phyloP scores from a whole-genome alignment of 345 rosid genomes.

The Erodium maritimum region DNA sequence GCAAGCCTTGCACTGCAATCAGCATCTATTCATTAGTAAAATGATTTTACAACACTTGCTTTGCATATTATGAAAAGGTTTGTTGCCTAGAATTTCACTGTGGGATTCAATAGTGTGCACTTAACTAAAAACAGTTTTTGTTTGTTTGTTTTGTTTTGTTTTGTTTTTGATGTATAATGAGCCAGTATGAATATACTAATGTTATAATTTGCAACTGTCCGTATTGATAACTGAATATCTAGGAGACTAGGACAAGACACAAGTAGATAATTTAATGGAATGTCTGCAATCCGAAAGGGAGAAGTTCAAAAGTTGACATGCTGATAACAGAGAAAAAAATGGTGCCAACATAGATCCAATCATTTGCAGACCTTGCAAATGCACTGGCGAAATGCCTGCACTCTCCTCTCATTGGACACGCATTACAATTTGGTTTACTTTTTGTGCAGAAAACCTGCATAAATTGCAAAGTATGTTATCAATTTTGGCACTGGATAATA shows the following conservation, averaged over 20 bases:
- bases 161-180: too few species aligned
- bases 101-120: too few species aligned
- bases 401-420: conserved; percentile 97
- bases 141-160: too few species aligned
- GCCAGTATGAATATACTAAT: too few species aligned
- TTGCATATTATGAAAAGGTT: neutral
- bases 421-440: conserved; percentile 87
- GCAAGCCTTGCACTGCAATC: conserved; percentile 75
- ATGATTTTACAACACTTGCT: neutral
- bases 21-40: conserved; percentile 9
- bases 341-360: neutral
- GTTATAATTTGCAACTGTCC: neutral
- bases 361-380: conserved; percentile 62
- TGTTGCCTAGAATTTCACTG: neutral
- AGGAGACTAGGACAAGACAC: neutral
- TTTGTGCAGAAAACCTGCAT: conserved; percentile 96
- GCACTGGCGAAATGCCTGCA: conserved; percentile 99
- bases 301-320: neutral
- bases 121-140: too few species aligned
- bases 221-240: too few species aligned
- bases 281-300: too few species aligned
- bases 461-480: conserved; percentile 4
- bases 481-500: neutral
- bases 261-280: too few species aligned
- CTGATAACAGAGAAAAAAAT: neutral